Percentiles rank a stretch among this genome's conserved stretches.
phyloP scores from a whole-genome alignment of 148 eudicot species.

The Rhododendron molle region DNA sequence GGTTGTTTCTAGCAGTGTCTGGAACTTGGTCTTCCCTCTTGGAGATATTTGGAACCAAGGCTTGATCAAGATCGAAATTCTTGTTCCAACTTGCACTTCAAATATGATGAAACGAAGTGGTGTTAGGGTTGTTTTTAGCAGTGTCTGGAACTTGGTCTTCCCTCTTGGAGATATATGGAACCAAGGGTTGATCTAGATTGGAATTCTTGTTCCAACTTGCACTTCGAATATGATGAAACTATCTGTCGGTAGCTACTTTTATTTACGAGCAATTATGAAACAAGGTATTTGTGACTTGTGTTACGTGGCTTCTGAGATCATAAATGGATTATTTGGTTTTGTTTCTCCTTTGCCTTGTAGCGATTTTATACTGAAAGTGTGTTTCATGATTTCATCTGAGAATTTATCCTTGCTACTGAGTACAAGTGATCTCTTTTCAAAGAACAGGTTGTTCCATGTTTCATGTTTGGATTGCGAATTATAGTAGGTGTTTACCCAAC shows the following conservation, averaged over 20 bases:
- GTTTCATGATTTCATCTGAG: not conserved
- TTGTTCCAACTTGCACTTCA: not conserved
- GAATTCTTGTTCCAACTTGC: not conserved
- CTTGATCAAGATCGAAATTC: not conserved
- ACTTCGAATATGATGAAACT: not conserved
- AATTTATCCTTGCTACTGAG: not conserved
- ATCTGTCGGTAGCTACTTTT: not conserved
- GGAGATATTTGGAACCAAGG: conserved; percentile 43
- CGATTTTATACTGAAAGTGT: not conserved
- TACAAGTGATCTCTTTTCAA: not conserved
- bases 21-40: conserved; percentile 54
- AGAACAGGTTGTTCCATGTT: not conserved
- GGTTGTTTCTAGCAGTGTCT: conserved; percentile 38
- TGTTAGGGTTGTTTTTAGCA: conserved; percentile 45
- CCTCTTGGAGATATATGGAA: conserved; percentile 39
- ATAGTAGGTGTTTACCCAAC: too few relatives aligned
- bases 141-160: conserved; percentile 59
- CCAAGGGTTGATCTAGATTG: conserved; percentile 17
- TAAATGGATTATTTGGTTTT: not conserved
- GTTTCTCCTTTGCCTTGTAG: not conserved
- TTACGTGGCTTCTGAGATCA: not conserved
- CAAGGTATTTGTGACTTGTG: not conserved
- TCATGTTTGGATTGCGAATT: not conserved
- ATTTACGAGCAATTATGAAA: not conserved
- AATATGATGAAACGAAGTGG: not conserved